These are phyloP conservation scores for Leishmania martiniquensis DNA, from an alignment of 208 protist species.

Conservation along the genomic window DNA sequence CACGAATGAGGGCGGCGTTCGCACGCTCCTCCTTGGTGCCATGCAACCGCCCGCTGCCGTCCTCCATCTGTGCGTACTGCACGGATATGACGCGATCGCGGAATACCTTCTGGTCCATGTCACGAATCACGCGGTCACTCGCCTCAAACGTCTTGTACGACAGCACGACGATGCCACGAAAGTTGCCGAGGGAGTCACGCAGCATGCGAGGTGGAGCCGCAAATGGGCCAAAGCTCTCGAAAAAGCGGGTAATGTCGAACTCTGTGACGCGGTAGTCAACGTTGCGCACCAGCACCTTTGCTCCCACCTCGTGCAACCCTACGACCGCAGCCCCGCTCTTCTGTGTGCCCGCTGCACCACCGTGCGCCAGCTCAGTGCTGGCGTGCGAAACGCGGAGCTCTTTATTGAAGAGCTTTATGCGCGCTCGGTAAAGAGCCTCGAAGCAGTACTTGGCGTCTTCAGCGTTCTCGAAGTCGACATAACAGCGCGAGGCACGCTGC, in stretches of 20 bases:
- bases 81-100: slow-evolving; percentile 71
- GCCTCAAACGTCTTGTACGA: slow-evolving; percentile 80
- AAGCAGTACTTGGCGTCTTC: slow-evolving; percentile 93
- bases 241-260: slow-evolving; percentile 82
- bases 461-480: slow-evolving; percentile 69
- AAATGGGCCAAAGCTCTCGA: slow-evolving; percentile 80
- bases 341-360: slow-evolving; percentile 9
- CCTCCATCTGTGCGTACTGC: slow-evolving; percentile 81
- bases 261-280: slow-evolving; percentile 69
- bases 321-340: slow-evolving; percentile 25
- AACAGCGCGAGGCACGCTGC: slow-evolving; percentile 73
- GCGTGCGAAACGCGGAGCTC: slow-evolving; percentile 70
- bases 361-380: slow-evolving; percentile 54
- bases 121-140: slow-evolving; percentile 69
- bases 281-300: slow-evolving; percentile 83
- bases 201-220: slow-evolving; percentile 87
- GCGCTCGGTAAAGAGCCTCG: slow-evolving; percentile 65
- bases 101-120: slow-evolving; percentile 75
- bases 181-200: slow-evolving; percentile 76
- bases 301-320: slow-evolving; percentile 83
- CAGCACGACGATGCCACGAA: slow-evolving; percentile 72
- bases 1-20: slow-evolving; percentile 74
- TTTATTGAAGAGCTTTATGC: slow-evolving; percentile 73
- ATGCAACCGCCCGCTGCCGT: slow-evolving; percentile 82
- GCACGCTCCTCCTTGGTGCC: slow-evolving; percentile 73